Evolutionary conservation across 257 asterid species (phyloP).

Genomic region (Catharanthus roseus): DNA sequence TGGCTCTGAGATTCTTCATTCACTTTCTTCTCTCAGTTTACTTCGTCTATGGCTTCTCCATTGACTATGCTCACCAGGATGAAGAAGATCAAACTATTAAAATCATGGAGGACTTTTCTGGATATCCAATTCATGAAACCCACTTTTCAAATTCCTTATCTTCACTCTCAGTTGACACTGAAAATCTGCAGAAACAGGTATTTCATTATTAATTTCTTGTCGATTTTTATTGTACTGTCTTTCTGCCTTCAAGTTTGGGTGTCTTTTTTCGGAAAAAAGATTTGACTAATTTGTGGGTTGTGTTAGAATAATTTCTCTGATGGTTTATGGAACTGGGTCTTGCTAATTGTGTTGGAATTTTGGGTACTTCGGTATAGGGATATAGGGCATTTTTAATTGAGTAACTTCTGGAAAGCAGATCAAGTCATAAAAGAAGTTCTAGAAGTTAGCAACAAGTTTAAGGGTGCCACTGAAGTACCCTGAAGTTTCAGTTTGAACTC

Average conservation of each 20-base stretch:
- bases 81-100: constrained; percentile 36
- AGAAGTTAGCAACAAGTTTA: neutral
- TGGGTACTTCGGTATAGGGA: too few species aligned
- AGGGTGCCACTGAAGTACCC: neutral
- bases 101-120: constrained; percentile 93
- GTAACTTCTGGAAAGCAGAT: neutral
- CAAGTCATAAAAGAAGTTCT: neutral
- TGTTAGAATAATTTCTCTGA: neutral
- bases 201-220: too few species aligned
- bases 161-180: constrained; percentile 56
- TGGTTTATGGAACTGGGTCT: too few species aligned
- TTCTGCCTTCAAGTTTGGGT: too few species aligned
- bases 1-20: constrained; percentile 31
- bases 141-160: constrained; percentile 32
- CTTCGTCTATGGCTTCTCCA: constrained; percentile 22
- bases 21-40: constrained; percentile 19
- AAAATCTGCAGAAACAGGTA: constrained; percentile 60
- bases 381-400: neutral
- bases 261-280: neutral
- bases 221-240: too few species aligned
- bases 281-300: constrained; percentile 19
- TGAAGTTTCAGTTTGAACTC: neutral
- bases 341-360: too few species aligned
- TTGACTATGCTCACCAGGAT: constrained; percentile 31
- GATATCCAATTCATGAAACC: constrained; percentile 64